Evolutionary conservation across 345 rosid genomes (phyloP).

Genomic region (Dovyalis caffra): DNA sequence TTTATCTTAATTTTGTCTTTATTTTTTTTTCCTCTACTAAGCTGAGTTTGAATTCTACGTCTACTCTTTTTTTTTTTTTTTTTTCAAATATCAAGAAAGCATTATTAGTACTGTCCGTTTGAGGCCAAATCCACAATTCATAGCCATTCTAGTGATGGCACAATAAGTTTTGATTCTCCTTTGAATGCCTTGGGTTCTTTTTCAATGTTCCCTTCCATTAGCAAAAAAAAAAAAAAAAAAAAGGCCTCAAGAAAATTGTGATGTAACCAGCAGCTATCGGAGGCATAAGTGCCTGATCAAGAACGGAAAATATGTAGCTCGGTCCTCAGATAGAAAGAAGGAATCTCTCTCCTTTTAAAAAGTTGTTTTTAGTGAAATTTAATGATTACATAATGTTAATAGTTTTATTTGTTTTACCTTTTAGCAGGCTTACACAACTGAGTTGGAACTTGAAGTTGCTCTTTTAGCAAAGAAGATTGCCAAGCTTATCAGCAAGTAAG

Average conservation of each 20-base stretch:
- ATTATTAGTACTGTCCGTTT: background rate
- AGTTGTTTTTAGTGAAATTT: background rate
- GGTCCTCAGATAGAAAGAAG: conserved; percentile 64
- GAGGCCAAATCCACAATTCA: background rate
- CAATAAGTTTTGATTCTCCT: background rate
- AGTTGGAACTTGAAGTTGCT: conserved; percentile 43
- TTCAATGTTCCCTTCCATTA: conserved; percentile 4
- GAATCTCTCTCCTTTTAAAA: conserved; percentile 17
- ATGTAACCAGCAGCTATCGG: conserved; percentile 21
- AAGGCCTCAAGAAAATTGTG: conserved; percentile 22
- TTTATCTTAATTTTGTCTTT: too few species aligned
- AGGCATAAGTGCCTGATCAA: conserved; percentile 52
- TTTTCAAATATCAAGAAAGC: background rate
- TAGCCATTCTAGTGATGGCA: background rate
- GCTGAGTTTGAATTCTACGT: conserved; percentile 32
- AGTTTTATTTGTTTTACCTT: too few species aligned
- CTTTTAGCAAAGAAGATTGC: conserved; percentile 49
- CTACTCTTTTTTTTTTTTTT: conserved; percentile 17
- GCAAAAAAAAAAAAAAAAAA: too few species aligned
- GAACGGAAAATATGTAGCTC: conserved; percentile 63
- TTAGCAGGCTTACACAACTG: conserved; percentile 51
- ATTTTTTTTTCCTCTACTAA: too few species aligned
- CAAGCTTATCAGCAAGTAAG: too few species aligned
- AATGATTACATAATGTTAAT: background rate
- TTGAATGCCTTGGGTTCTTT: conserved; percentile 17